These are phyloP conservation scores for Pisolithus orientalis DNA, from an alignment of 768 basidiomycete genomes.

Conservation along the genomic window DNA sequence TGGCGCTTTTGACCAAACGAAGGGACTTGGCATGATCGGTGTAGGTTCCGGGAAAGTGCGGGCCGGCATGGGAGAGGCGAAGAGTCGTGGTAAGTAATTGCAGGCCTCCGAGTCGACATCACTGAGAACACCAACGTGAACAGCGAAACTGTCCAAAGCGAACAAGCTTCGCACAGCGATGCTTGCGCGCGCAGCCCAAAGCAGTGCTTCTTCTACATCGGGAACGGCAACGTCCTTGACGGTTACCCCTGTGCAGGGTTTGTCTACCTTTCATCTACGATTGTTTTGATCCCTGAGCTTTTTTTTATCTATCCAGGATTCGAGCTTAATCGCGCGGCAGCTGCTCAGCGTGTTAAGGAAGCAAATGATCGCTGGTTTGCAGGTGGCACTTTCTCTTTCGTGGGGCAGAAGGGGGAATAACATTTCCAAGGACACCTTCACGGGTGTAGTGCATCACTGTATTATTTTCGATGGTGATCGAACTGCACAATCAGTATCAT, in stretches of 20 bases:
- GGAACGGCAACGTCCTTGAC: constrained; percentile 89
- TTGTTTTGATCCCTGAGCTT: neutral
- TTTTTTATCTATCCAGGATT: constrained; percentile 51
- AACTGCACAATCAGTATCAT: neutral
- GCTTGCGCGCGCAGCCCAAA: constrained; percentile 68
- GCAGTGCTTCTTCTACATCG: constrained; percentile 41
- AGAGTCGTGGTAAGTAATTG: constrained; percentile 71
- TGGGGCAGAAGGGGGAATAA: constrained; percentile 50
- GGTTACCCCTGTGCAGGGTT: constrained; percentile 94
- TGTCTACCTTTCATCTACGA: constrained; percentile 9
- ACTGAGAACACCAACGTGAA: neutral
- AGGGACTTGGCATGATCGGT: constrained; percentile 97
- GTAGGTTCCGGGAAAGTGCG: constrained; percentile 82
- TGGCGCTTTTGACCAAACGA: constrained; percentile 95
- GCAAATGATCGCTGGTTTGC: constrained; percentile 98
- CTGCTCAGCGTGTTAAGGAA: constrained; percentile 83
- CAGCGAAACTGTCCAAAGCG: constrained; percentile 93
- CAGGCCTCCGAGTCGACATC: neutral
- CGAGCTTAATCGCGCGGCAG: constrained; percentile 87
- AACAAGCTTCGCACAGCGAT: constrained; percentile 88
- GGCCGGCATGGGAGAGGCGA: constrained; percentile 80
- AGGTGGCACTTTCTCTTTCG: constrained; percentile 75
- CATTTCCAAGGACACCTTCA: neutral
- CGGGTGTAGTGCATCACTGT: neutral
- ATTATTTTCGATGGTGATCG: neutral